Base-by-base conservation (phyloP, 768 basidiomycete genomes). In the Mycena pura region DNA sequence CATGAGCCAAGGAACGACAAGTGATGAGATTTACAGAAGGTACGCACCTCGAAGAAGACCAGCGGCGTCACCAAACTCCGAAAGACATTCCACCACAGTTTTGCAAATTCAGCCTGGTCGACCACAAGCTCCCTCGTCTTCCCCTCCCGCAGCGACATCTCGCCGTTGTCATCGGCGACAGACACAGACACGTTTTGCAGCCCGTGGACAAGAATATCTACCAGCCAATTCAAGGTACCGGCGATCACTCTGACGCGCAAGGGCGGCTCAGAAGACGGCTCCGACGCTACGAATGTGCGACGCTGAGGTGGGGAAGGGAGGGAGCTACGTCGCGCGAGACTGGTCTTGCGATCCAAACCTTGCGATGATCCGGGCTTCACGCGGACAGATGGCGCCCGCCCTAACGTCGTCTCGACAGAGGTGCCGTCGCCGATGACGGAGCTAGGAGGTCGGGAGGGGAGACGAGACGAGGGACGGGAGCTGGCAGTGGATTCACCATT, bases 161-260 rank as follows among this genome's bases (percentile, higher is more conserved):
- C 91, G 0, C 93, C 93, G 66, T 92, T 93, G 69, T 94, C 92
- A 64, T 95, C 92, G 0, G 93, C 86, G 5, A 92, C 89, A 0
- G 90, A 88, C 0, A 93, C 91, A 0, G 89, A 88, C 5, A 94
- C 86, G 29, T 87, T 87, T 46, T 86, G 86, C 19, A 94, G 76
- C 4, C 93, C 93, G 68, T 91, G 88, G 0, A 92, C 86, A 15
- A 95, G 81, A 10, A 93, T 82, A 39, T 87, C 85, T 10, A 94
- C 89, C 2, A 95, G 78, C 25, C 84, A 80, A 60, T 89, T 89
- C 15, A 94, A 76, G 1, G 92, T 91, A 9, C 92, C 93, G 3
- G 91, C 90, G 65, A 90, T 85, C 6, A 95, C 89, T 13, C 91
- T 74, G 0, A 92, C 92, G 13, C 91, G 85, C 32, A 94, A 77